Evolutionary conservation across 257 asterid species (phyloP).

Genomic region (Datura wrightii): DNA sequence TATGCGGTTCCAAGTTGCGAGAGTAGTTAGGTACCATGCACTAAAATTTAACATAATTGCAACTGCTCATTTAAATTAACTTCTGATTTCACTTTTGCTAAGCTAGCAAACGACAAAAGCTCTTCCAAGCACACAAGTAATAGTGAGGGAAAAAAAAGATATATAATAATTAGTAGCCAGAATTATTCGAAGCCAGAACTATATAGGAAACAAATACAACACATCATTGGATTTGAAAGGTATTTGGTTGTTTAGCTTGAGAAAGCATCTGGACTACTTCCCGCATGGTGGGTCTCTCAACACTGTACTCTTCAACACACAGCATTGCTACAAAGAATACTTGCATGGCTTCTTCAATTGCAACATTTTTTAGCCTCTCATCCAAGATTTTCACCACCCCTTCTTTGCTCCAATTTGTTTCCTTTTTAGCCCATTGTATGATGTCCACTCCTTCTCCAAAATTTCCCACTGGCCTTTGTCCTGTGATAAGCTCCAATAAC

Average conservation of each 20-base stretch:
- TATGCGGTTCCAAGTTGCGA: neutral
- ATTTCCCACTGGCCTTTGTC: slow-evolving; percentile 44
- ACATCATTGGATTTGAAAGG: slow-evolving; percentile 49
- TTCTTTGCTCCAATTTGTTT: slow-evolving; percentile 52
- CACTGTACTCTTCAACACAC: slow-evolving; percentile 52
- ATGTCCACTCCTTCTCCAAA: slow-evolving; percentile 51
- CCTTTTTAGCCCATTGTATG: slow-evolving; percentile 47
- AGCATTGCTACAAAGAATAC: slow-evolving; percentile 55
- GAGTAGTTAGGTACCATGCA: neutral
- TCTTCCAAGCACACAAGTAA: neutral
- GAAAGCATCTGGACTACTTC: slow-evolving; percentile 58
- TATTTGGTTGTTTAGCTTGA: slow-evolving; percentile 51
- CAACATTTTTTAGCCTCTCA: slow-evolving; percentile 47
- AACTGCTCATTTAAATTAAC: neutral
- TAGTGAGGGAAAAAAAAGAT: neutral
- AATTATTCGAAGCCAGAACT: neutral
- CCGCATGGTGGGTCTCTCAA: slow-evolving; percentile 53
- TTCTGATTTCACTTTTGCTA: neutral
- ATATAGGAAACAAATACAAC: neutral
- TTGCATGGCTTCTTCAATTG: slow-evolving; percentile 49
- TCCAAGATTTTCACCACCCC: slow-evolving; percentile 48
- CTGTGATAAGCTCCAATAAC: slow-evolving; percentile 47
- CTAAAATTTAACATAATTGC: neutral
- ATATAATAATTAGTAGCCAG: neutral
- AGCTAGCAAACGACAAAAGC: neutral